Evolutionary conservation across 352 stramenopile species (phyloP).

Genomic region (Phytophthora sansomeana): DNA sequence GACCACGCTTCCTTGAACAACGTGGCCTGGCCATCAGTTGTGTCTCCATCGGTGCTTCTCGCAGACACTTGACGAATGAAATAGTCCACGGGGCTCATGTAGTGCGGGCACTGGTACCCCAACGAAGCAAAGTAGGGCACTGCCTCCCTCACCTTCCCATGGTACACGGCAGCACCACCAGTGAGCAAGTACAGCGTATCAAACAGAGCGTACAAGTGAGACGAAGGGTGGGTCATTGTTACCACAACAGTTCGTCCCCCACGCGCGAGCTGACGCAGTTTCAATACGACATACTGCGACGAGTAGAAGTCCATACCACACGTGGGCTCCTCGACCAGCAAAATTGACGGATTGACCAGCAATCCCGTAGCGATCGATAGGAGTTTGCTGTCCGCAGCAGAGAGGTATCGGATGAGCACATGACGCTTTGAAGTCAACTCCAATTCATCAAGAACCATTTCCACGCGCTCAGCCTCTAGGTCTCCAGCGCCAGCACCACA

Average conservation of each 20-base stretch:
- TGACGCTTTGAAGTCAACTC: conserved; percentile 34
- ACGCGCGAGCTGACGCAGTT: conserved; percentile 78
- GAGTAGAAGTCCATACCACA: conserved; percentile 69
- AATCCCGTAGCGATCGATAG: conserved; percentile 87
- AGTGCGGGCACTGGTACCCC: conserved; percentile 62
- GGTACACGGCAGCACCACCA: conserved; percentile 60
- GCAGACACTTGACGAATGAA: conserved; percentile 65
- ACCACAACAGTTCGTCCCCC: conserved; percentile 88
- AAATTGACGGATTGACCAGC: conserved; percentile 75
- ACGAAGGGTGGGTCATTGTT: conserved; percentile 90
- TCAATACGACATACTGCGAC: conserved; percentile 54
- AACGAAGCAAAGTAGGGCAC: conserved; percentile 66
- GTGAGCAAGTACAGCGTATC: conserved; percentile 68
- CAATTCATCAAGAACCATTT: conserved; percentile 41
- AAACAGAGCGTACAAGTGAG: conserved; percentile 61
- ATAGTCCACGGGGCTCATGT: conserved; percentile 71
- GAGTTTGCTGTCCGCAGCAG: conserved; percentile 69
- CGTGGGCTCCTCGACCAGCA: conserved; percentile 90
- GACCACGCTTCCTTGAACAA: conserved; percentile 56
- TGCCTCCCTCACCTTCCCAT: conserved; percentile 55
- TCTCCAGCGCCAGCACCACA: conserved; percentile 19
- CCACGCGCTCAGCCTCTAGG: conserved; percentile 30
- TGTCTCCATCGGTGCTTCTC: conserved; percentile 43
- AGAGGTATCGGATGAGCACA: conserved; percentile 41
- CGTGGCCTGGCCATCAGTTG: conserved; percentile 29